Evolutionary conservation across 2,329 filamentous ascomycete genomes (phyloP).

Genomic region (Coniosporium tulheliwenetii): DNA sequence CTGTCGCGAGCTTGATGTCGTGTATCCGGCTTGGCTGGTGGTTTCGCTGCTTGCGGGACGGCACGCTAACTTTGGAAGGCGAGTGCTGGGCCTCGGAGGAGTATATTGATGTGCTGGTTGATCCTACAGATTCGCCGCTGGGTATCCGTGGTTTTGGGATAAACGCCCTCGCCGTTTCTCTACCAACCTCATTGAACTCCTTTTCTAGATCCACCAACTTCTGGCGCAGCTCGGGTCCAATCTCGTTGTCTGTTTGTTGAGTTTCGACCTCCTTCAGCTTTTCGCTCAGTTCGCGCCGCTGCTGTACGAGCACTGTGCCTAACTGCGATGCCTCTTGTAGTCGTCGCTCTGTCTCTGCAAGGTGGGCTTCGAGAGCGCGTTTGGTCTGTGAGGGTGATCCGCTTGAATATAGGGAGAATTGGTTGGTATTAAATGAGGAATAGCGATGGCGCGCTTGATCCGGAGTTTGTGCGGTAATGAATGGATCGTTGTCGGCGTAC

Average conservation of each 20-base stretch:
- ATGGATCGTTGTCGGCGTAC: constrained; percentile 26
- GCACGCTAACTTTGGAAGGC: constrained; percentile 76
- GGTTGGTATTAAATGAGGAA: constrained; percentile 66
- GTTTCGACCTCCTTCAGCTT: constrained; percentile 73
- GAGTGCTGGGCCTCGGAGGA: constrained; percentile 73
- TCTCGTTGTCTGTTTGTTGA: constrained; percentile 57
- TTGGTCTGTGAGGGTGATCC: constrained; percentile 77
- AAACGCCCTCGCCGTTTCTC: constrained; percentile 78
- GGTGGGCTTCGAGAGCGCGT: constrained; percentile 75
- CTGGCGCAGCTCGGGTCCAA: constrained; percentile 67
- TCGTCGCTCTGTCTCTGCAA: constrained; percentile 80
- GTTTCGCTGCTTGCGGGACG: constrained; percentile 77
- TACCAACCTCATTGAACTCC: constrained; percentile 87
- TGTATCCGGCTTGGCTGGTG: constrained; percentile 78
- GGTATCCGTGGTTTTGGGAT: constrained; percentile 66
- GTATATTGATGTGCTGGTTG: constrained; percentile 32
- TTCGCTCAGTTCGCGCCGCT: constrained; percentile 69
- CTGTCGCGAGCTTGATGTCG: constrained; percentile 95
- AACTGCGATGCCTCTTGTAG: constrained; percentile 84
- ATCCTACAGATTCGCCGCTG: constrained; percentile 27
- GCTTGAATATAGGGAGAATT: constrained; percentile 61
- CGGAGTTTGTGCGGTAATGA: constrained; percentile 19
- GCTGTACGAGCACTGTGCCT: constrained; percentile 73
- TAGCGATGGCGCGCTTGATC: constrained; percentile 45
- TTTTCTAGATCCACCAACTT: constrained; percentile 78